Conservation (phyloP, 2,329 filamentous ascomycete genomes). For the Clarireedia hainanense region DNA sequence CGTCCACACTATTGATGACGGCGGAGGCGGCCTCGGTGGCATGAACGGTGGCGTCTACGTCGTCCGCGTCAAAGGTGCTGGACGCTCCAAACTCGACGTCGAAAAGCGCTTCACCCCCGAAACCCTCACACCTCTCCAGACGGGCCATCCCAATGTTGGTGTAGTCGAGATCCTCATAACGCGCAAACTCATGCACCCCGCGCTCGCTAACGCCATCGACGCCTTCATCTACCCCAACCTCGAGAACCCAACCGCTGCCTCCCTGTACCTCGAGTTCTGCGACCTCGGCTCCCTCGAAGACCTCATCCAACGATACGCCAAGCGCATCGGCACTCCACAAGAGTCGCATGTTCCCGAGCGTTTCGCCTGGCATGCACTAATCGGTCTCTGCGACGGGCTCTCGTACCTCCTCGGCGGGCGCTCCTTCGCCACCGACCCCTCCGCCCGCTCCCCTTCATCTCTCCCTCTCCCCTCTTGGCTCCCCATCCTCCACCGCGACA, state of each 20-base stretch:
- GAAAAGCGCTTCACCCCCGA: slow-evolving; percentile 17
- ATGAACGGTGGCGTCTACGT: slow-evolving; percentile 27
- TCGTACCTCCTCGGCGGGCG: slow-evolving; percentile 20
- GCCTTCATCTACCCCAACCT: slow-evolving; percentile 14
- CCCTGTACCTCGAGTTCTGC: slow-evolving; percentile 26
- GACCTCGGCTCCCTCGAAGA: slow-evolving; percentile 22
- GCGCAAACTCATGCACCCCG: slow-evolving; percentile 16
- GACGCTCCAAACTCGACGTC: slow-evolving; percentile 9
- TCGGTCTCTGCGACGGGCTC: slow-evolving; percentile 22
- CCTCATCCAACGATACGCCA: slow-evolving; percentile 16
- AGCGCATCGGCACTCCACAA: slow-evolving; percentile 2
- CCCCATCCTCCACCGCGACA: slow-evolving; percentile 25
- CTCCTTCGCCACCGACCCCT: slow-evolving; percentile 5
- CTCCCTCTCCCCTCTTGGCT: slow-evolving; percentile 13
- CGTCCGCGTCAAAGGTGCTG: slow-evolving; percentile 13
- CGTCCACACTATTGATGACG: slow-evolving; percentile 20
- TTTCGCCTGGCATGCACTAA: slow-evolving; percentile 25
- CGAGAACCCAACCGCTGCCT: slow-evolving; percentile 8
- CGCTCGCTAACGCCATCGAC: slow-evolving; percentile 17
- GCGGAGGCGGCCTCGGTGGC: slow-evolving; percentile 17
- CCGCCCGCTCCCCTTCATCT: neutral
- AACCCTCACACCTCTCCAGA: neutral
- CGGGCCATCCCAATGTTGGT: neutral
- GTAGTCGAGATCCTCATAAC: slow-evolving; percentile 19
- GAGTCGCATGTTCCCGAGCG: slow-evolving; percentile 15